Evolutionary conservation across 202 grass and related monocot species (phyloP), one percentile per base, ranked within the genome.

Genomic region (Panicum virgatum): DNA sequence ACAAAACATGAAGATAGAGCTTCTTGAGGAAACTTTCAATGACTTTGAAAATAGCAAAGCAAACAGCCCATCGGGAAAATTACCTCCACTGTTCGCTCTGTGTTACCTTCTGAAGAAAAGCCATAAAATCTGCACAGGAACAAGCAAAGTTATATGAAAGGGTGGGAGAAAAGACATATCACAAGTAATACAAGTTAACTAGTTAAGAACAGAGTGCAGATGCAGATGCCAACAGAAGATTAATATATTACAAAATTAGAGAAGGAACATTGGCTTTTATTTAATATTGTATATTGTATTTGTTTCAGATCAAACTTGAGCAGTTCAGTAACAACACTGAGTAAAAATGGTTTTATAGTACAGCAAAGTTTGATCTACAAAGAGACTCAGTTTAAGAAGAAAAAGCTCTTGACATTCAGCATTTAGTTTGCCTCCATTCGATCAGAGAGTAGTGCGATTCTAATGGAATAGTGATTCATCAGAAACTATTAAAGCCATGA

Each of bases 61-160:
- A 87, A 79, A 85, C 23, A 72, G 63, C 46, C 77, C 54, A 37
- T 37, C 73, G 19, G 16, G 45, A 59, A 65, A 59, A 76, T 32
- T 63, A 94, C 91, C 88, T 94, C 87, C 73, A 98, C 82, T 18
- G 95, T 98, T 67, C 88, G 90, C 59, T 94, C 88, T 0, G 64
- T 71, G 32, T 92, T 89, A 34, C 88, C 95, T 86, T 94, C 92
- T 16, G 95, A 98, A 89, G 95, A 91, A 94, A 98, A 98, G 44
- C 95, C 95, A 75, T 91, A 91, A 64, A 91, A 98, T 87, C 95
- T 98, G 82, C 64, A 87, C 9, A 85, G 77, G 59, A 81, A 45
- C 43, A 85, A n/a, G 5, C 38, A 40, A 56, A 71, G 5, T 40
- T 27, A 57, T 40, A 85, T 7, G 50, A 53, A 61, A 69, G 12